phyloP scores from a whole-genome alignment of 768 basidiomycete species.

The Boletus vinaceobasis region DNA sequence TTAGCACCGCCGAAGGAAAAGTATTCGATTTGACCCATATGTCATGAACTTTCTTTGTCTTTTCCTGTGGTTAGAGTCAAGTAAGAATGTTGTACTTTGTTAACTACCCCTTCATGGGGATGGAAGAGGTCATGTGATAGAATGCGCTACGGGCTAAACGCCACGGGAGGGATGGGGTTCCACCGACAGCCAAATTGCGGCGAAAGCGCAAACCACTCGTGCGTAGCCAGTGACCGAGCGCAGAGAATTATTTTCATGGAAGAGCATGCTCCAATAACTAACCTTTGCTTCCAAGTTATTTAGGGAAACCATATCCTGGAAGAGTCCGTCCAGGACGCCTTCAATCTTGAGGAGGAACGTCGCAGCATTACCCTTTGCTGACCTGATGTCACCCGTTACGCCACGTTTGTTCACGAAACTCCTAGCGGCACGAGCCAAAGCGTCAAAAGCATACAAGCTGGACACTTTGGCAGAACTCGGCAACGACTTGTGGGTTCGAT shows the following conservation, averaged over 20 bases:
- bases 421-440: slow-evolving; percentile 81
- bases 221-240: slow-evolving; percentile 7
- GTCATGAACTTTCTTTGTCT: slow-evolving; percentile 94
- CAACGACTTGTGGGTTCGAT: slow-evolving; percentile 83
- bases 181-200: slow-evolving; percentile 1
- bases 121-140: slow-evolving; percentile 28
- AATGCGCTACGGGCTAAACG: slow-evolving; percentile 20
- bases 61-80: slow-evolving; percentile 67
- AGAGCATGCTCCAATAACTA: slow-evolving; percentile 39
- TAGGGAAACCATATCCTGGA: slow-evolving; percentile 75
- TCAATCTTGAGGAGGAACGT: slow-evolving; percentile 89
- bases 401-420: slow-evolving; percentile 63
- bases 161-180: slow-evolving; percentile 3
- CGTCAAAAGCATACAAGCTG: slow-evolving; percentile 93
- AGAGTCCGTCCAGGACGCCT: slow-evolving; percentile 84
- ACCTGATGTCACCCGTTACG: slow-evolving; percentile 51
- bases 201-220: slow-evolving; percentile 4
- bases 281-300: slow-evolving; percentile 80
- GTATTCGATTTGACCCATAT: slow-evolving; percentile 94
- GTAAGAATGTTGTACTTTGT: slow-evolving; percentile 36
- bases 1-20: slow-evolving; percentile 75
- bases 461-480: slow-evolving; percentile 67
- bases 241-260: background rate
- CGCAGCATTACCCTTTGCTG: slow-evolving; percentile 65
- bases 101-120: slow-evolving; percentile 35